Evolutionary conservation across 176 grass and related monocot genomes (phyloP).

Genomic region (Triticum aestivum): DNA sequence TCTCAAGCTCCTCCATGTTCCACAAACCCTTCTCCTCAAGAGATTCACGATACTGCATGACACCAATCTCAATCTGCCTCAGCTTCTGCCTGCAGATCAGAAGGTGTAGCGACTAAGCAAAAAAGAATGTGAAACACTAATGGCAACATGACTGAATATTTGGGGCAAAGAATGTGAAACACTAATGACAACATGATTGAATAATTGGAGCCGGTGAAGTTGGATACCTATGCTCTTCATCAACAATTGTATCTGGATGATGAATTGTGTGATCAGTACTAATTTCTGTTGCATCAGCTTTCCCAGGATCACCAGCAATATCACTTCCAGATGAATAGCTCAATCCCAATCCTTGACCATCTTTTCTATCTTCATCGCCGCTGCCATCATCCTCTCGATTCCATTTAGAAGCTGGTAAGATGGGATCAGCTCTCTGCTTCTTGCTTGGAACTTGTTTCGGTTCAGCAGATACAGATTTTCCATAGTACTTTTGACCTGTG

Average conservation of each 20-base stretch:
- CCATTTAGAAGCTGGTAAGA: conserved; percentile 95
- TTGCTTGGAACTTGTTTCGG: conserved; percentile 35
- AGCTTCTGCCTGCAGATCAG: conserved; percentile 72
- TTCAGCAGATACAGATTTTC: conserved; percentile 34
- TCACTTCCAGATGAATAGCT: conserved; percentile 99
- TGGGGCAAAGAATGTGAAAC: background rate
- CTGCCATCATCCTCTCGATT: conserved; percentile 74
- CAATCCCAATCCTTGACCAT: conserved; percentile 62
- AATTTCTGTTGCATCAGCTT: conserved; percentile 44
- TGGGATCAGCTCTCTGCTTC: conserved; percentile 66
- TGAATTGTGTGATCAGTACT: conserved; percentile 23
- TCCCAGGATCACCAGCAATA: conserved; percentile 53
- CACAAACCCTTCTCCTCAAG: conserved; percentile 86
- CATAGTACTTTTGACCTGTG: conserved; percentile 12
- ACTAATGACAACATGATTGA: conserved; percentile 4
- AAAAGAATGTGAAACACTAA: conserved; percentile 2
- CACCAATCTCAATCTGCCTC: conserved; percentile 84
- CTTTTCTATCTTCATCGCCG: conserved; percentile 64
- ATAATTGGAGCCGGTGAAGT: background rate
- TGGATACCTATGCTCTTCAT: conserved; percentile 80
- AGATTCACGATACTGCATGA: conserved; percentile 88
- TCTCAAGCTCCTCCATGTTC: conserved; percentile 83
- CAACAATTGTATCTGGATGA: conserved; percentile 66
- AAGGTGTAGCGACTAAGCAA: conserved; percentile 8
- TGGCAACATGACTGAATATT: no score